Base-by-base conservation (phyloP, 352 stramenopile genomes). In the Pythium aquatile region DNA sequence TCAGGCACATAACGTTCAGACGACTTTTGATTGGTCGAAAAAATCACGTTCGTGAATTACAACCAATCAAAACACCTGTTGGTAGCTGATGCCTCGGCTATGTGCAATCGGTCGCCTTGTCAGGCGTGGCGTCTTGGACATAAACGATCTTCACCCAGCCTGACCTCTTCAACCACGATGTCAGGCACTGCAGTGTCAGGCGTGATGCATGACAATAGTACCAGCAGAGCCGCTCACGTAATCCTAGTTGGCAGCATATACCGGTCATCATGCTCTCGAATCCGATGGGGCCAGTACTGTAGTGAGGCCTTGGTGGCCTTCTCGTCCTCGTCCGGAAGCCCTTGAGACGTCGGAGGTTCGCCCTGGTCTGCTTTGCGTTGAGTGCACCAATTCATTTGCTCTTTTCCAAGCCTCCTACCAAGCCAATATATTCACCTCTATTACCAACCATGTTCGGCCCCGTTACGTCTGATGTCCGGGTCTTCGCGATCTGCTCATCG, bases 401-500 rank as follows among this genome's bases (percentile, higher is more conserved):
- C n/a, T n/a, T 52, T 32, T 52, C 4, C 46, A 16, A 52, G 46
- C 20, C 20, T 52, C 9, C 46, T 8, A 52, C 7, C n/a, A 52
- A 16, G 17, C 42, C 42, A 49, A 24, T 14, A 14, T 17, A 26
- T 28, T 14, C 17, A 28, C 13, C 42, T 49, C 26, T 32, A 24
- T 24, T 24, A 5, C 48, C 11, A 16, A 35, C 32, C 30, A 53
- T 61, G 39, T 47, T 61, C 37, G 39, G 28, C 13, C 28, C 55
- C 37, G 28, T 53, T 8, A 61, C 37, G 2, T 29, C 26, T 5
- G 54, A 68, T 53, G 51, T 46, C 44, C 24, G 37, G 0, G 28
- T 57, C 26, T 49, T 75, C 10, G 46, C 47, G 32, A 29, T 76
- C 26, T 78, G 73, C 49, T 57, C 67, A 6, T 65, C 66, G 2